These are phyloP conservation scores for Aethionema arabicum DNA, from an alignment of 345 rosid genomes.

Conservation along the genomic window DNA sequence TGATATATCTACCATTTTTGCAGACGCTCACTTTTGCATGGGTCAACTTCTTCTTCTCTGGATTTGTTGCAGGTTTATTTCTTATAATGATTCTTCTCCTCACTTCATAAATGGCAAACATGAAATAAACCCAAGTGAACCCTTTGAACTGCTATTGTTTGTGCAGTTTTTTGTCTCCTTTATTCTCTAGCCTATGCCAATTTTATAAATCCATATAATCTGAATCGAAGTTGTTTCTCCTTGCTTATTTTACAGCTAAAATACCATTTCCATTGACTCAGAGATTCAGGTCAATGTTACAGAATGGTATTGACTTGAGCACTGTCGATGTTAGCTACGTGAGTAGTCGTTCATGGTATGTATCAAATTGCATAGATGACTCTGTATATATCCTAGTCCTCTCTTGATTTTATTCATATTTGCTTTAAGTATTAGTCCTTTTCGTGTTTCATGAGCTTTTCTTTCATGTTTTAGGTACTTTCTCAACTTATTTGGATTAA, in stretches of 20 bases:
- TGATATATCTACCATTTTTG: slow-evolving; percentile 30
- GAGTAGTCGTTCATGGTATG: slow-evolving; percentile 97
- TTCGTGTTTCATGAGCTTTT: slow-evolving; percentile 21
- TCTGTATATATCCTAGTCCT: background rate
- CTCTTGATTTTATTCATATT: slow-evolving; percentile 10
- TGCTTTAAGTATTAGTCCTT: slow-evolving; percentile 18
- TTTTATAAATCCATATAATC: slow-evolving; percentile 1
- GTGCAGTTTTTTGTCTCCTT: background rate
- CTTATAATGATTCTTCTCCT: background rate
- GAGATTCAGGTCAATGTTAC: slow-evolving; percentile 97
- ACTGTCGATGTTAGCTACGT: slow-evolving; percentile 99
- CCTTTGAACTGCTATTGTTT: background rate
- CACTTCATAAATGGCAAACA: background rate
- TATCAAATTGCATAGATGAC: background rate
- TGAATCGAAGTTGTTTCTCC: background rate
- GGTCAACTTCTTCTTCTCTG: slow-evolving; percentile 99
- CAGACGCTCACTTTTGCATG: slow-evolving; percentile 98
- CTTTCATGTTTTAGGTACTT: slow-evolving; percentile 63
- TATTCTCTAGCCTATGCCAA: background rate
- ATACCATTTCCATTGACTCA: slow-evolving; percentile 98
- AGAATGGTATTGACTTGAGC: slow-evolving; percentile 98
- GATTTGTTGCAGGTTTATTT: slow-evolving; percentile 90
- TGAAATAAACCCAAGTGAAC: background rate
- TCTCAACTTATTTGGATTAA: slow-evolving; percentile 92
- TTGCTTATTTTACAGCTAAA: slow-evolving; percentile 59